These are phyloP conservation scores for Magnolia officinalis DNA, from an alignment of 164 flowering plant genomes.

Conservation along the genomic window DNA sequence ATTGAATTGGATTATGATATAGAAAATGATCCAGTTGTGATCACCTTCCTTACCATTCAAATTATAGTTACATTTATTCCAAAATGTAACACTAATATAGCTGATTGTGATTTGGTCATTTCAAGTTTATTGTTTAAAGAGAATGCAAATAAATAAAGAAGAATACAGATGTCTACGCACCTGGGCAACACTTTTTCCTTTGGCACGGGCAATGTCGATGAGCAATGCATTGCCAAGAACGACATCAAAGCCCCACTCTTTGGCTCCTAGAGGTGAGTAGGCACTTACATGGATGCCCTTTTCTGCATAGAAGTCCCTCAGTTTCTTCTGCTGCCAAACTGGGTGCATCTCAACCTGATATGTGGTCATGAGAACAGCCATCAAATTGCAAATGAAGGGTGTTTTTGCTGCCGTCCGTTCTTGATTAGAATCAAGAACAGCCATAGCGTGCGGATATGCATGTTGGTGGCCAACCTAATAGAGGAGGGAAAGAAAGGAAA, in stretches of 20 bases:
- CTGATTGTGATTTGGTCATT: too few species aligned
- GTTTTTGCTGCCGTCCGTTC: not conserved
- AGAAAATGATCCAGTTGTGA: too few species aligned
- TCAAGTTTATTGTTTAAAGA: not conserved
- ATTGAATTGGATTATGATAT: not conserved
- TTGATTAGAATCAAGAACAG: too few species aligned
- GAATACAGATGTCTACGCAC: slow-evolving; percentile 2
- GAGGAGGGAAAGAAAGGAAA: too few species aligned
- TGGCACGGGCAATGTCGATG: slow-evolving; percentile 26
- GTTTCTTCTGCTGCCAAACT: slow-evolving; percentile 24
- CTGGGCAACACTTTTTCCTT: slow-evolving; percentile 29
- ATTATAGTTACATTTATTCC: too few species aligned
- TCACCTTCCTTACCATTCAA: too few species aligned
- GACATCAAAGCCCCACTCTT: slow-evolving; percentile 19
- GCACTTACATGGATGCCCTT: slow-evolving; percentile 28
- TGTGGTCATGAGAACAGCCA: not conserved
- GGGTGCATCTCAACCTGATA: slow-evolving; percentile 37
- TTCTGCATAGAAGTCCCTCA: slow-evolving; percentile 24
- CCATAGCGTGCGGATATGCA: too few species aligned
- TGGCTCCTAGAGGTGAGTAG: slow-evolving; percentile 33
- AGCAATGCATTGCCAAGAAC: slow-evolving; percentile 22
- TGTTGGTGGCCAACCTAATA: too few species aligned
- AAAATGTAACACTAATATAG: too few species aligned
- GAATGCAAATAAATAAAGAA: too few species aligned
- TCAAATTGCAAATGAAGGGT: not conserved